These are phyloP conservation scores for Aristolochia californica DNA, from an alignment of 164 flowering plant genomes.

Conservation along the genomic window DNA sequence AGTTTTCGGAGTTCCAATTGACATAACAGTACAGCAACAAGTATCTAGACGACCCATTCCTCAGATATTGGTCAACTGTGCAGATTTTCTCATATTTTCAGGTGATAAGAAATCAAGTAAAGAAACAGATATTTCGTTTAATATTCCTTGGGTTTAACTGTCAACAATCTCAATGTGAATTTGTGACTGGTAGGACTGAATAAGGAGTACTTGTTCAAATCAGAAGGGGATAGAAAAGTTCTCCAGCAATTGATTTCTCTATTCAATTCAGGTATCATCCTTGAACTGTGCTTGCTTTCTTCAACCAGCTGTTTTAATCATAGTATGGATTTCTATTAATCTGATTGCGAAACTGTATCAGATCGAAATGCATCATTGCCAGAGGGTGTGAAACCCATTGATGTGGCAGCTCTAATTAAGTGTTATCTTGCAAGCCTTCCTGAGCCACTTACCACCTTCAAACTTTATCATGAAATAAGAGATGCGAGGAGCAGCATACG, in stretches of 20 bases:
- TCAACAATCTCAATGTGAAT: background rate
- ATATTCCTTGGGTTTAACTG: background rate
- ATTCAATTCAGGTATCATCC: constrained; percentile 60
- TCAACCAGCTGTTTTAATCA: background rate
- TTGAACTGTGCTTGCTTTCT: constrained; percentile 1
- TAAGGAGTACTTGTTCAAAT: constrained; percentile 55
- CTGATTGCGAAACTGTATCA: constrained; percentile 14
- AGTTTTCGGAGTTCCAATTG: constrained; percentile 92
- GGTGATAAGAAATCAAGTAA: constrained; percentile 28
- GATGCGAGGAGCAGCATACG: constrained; percentile 62
- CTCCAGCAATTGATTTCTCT: constrained; percentile 64
- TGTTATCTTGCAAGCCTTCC: constrained; percentile 90
- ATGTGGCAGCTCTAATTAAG: constrained; percentile 58
- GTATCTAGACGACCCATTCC: constrained; percentile 62
- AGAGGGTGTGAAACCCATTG: constrained; percentile 56
- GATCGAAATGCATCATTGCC: constrained; percentile 69
- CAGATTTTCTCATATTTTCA: constrained; percentile 73
- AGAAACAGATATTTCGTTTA: background rate
- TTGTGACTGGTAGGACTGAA: constrained; percentile 43
- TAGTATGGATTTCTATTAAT: background rate
- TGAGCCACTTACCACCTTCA: constrained; percentile 75
- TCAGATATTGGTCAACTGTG: constrained; percentile 63
- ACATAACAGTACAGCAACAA: constrained; percentile 69
- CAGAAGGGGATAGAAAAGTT: constrained; percentile 60
- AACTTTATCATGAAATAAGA: constrained; percentile 62